These are phyloP conservation scores for Flaveria robusta DNA, from an alignment of 129 eudicot genomes.

Conservation along the genomic window DNA sequence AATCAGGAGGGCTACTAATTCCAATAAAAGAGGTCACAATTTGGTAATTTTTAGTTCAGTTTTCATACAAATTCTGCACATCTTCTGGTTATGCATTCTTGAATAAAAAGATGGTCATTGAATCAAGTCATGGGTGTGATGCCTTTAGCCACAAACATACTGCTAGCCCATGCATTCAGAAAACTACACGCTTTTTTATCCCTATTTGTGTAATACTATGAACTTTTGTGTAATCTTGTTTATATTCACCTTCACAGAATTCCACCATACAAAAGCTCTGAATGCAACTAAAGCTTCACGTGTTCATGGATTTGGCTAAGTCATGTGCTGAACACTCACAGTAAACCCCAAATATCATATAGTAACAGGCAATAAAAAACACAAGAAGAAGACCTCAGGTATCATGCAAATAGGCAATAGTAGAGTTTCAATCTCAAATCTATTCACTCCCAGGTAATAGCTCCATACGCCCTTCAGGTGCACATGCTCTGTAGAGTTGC, in stretches of 20 bases:
- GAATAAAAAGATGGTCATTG: background rate
- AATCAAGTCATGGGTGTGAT: background rate
- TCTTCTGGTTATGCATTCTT: constrained; percentile 10
- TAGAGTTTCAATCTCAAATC: background rate
- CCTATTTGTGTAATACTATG: background rate
- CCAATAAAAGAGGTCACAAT: constrained; percentile 6
- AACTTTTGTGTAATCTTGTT: background rate
- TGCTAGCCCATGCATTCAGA: background rate
- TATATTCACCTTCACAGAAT: background rate
- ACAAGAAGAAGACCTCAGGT: background rate
- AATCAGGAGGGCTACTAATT: constrained; percentile 8
- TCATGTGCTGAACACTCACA: constrained; percentile 5
- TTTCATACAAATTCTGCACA: background rate
- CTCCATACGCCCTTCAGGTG: background rate
- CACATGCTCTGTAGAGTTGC: background rate
- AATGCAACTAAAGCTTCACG: constrained; percentile 4
- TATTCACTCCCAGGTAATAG: constrained; percentile 14
- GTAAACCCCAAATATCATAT: too few species aligned
- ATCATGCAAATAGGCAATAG: background rate
- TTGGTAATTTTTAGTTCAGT: background rate
- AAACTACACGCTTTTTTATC: background rate
- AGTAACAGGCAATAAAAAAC: background rate
- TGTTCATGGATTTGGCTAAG: background rate
- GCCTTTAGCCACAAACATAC: constrained; percentile 7
- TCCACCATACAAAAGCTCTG: background rate